These are phyloP conservation scores for Fusarium metavorans DNA, from an alignment of 2,329 filamentous ascomycete genomes.

Conservation along the genomic window DNA sequence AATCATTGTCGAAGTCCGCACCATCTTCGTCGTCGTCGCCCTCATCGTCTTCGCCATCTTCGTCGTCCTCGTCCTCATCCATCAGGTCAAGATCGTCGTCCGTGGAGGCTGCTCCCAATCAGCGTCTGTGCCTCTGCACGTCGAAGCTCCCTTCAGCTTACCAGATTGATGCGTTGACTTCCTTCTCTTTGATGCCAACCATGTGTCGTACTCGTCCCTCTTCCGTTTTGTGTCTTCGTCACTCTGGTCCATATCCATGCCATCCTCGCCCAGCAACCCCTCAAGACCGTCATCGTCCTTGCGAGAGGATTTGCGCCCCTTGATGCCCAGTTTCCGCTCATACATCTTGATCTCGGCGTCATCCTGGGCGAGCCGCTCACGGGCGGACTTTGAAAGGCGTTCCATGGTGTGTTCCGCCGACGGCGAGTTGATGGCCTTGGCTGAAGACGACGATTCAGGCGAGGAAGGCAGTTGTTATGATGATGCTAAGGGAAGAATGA, in stretches of 20 bases:
- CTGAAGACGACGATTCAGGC: neutral
- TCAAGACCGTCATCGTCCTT: conserved; percentile 82
- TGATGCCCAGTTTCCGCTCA: conserved; percentile 88
- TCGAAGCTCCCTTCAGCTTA: conserved; percentile 17
- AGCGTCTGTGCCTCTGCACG: conserved; percentile 45
- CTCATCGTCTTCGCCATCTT: conserved; percentile 38
- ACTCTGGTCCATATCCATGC: conserved; percentile 53
- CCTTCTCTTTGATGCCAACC: conserved; percentile 69
- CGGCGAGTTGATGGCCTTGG: neutral
- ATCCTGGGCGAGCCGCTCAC: conserved; percentile 78
- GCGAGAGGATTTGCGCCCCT: conserved; percentile 79
- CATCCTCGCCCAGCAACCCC: conserved; percentile 77
- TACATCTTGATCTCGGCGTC: conserved; percentile 89
- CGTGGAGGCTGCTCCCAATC: conserved; percentile 26
- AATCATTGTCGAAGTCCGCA: conserved; percentile 48
- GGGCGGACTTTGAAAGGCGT: conserved; percentile 31
- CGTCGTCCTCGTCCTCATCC: conserved; percentile 39
- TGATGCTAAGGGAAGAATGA: neutral
- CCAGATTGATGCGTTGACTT: conserved; percentile 52
- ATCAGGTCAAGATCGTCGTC: conserved; percentile 41
- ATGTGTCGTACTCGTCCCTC: conserved; percentile 69
- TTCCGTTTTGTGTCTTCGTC: conserved; percentile 71
- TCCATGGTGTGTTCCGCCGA: conserved; percentile 3
- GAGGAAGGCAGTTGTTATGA: neutral
- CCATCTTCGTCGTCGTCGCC: conserved; percentile 36